These are phyloP conservation scores for Botrytis fabae DNA, from an alignment of 2,329 filamentous ascomycete species.

Conservation along the genomic window DNA sequence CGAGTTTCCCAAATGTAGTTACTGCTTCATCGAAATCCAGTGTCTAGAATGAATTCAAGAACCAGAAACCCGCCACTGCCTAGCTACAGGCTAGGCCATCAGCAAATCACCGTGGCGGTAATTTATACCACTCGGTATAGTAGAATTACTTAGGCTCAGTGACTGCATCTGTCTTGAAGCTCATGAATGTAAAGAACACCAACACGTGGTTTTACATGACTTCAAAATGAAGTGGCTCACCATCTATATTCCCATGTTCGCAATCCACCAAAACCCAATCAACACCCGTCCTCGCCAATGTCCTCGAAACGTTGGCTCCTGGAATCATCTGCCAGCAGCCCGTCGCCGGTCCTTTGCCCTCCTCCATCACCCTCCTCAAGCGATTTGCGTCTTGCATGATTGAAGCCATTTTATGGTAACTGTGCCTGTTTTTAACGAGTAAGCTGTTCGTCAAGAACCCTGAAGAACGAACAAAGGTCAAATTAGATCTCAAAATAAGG, in stretches of 20 bases:
- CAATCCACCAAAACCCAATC: slow-evolving; percentile 67
- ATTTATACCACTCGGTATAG: not conserved
- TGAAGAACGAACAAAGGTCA: not conserved
- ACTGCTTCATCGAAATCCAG: no score
- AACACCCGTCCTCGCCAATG: slow-evolving; percentile 60
- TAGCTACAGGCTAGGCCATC: no score
- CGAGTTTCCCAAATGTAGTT: not conserved
- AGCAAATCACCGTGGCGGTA: not conserved
- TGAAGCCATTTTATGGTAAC: slow-evolving; percentile 30
- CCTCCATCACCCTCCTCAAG: slow-evolving; percentile 51
- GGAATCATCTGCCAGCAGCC: slow-evolving; percentile 65
- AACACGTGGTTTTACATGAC: not conserved
- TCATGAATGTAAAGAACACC: not conserved
- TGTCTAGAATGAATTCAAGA: not conserved
- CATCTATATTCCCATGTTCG: slow-evolving; percentile 58
- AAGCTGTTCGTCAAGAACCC: not conserved
- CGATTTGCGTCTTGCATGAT: slow-evolving; percentile 46
- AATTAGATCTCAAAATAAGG: not conserved
- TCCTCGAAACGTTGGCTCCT: slow-evolving; percentile 58
- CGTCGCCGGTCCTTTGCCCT: slow-evolving; percentile 49
- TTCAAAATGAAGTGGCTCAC: slow-evolving; percentile 38
- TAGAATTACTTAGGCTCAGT: not conserved
- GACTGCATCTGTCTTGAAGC: not conserved
- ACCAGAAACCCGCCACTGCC: not conserved
- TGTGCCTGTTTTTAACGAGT: not conserved